A percentile compares a stretch with the other conserved stretches of the same genome.
Conservation (phyloP, 208 protist genomes). For the Trypanosoma grayi region DNA sequence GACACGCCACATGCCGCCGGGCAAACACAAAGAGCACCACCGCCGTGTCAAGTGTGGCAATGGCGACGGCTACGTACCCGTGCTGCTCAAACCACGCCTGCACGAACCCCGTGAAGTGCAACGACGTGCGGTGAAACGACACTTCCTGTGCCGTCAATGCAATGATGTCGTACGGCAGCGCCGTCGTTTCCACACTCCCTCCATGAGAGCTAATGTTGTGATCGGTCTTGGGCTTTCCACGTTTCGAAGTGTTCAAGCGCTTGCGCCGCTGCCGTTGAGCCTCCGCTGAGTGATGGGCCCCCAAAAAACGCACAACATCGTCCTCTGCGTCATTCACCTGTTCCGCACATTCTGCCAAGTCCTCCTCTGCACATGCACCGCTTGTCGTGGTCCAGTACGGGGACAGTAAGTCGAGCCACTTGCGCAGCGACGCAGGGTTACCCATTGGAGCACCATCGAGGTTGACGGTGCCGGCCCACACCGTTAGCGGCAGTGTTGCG, state of each 20-base stretch:
- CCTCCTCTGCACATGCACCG: not conserved
- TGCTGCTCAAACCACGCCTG: constrained; percentile 7
- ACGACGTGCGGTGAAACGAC: constrained; percentile 1
- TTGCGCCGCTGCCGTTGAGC: too few species aligned
- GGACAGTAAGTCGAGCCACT: constrained; percentile 1
- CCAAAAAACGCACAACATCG: not conserved
- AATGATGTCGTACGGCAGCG: constrained; percentile 4
- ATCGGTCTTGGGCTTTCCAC: too few species aligned
- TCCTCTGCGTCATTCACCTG: not conserved
- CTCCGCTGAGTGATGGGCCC: too few species aligned
- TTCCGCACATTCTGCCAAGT: not conserved
- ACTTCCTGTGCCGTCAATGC: constrained; percentile 13
- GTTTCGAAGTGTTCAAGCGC: too few species aligned
- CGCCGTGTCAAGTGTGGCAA: not conserved
- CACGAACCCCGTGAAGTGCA: constrained; percentile 11
- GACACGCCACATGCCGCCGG: constrained; percentile 9
- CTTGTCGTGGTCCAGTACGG: not conserved
- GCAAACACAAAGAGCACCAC: constrained; percentile 18
- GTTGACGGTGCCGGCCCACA: constrained; percentile 17
- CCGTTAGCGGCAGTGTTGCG: constrained; percentile 1
- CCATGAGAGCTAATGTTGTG: too few species aligned
- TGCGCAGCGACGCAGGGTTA: constrained; percentile 5
- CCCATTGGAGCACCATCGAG: constrained; percentile 14
- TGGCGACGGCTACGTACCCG: constrained; percentile 3
- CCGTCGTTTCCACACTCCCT: not conserved